Evolutionary conservation across 345 rosid species (phyloP), one percentile per base, ranked within the genome.

Genomic region (Brassica incana): DNA sequence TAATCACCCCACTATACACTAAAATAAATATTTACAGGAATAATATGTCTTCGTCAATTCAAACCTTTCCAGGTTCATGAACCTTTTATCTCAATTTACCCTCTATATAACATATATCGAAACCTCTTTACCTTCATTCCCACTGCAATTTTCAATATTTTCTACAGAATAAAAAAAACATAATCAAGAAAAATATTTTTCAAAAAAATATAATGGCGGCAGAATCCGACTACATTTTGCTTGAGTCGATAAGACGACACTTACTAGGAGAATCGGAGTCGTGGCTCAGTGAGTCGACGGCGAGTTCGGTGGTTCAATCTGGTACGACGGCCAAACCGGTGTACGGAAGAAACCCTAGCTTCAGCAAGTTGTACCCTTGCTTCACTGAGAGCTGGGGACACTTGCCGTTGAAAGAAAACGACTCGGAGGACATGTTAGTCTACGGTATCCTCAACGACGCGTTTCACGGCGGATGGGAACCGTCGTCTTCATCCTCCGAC

Each of bases 351-450:
- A 88, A 85, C 77, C 81, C 91, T 2, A 93, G 98, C 78, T 91
- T 91, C 52, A 43, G 91, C 65, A 77, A 88, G 12, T 82, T 90
- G 86, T 82, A 87, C 83, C 91, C 97, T 63, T 93, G 97, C n/a
- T 82, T 93, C 54, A 83, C 97, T 0, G 97, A 93, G 36, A 93
- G 85, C 36, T 95, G 99, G 98, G 99, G 99, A 3, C 97, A 92
- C 0, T 85, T 95, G 70, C 98, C 99, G 0, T 76, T 95, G 59
- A 85, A 88, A 77, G 92, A 88, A 35, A 83, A 95, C 67, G 97
- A 93, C 77, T 84, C 97, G 0, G 98, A 93, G 76, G 99, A 93
- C 67, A 95, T 93, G 99, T 56, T 93, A 5, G 91, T 93, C 2
- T 90, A 85, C 80, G 85, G 87, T 1, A 84, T 85, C 59, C 94